Percentiles rank a stretch among this genome's conserved stretches.
phyloP scores from a whole-genome alignment of 345 rosid species.

The Salix koriyanagi region DNA sequence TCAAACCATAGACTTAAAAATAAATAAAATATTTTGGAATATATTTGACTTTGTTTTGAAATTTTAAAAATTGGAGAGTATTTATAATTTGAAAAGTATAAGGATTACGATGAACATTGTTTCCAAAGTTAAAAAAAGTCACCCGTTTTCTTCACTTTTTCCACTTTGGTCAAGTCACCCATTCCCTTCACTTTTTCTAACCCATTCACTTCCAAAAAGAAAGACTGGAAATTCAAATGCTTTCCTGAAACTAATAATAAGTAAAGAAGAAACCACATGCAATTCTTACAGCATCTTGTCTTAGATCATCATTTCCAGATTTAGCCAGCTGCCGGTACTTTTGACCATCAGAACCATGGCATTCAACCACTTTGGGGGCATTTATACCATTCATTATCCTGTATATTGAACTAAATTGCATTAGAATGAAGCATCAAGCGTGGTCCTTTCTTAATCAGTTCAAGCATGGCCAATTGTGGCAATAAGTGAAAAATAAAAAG shows the following conservation, averaged over 20 bases:
- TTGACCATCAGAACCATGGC: slow-evolving; percentile 86
- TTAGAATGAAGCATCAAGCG: background rate
- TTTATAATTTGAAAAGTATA: no score
- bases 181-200: no score
- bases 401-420: slow-evolving; percentile 23
- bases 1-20: no score
- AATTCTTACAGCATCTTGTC: slow-evolving; percentile 95
- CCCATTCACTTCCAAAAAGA: no score
- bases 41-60: no score
- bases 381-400: slow-evolving; percentile 95
- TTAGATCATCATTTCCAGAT: slow-evolving; percentile 95
- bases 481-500: slow-evolving; percentile 1
- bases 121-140: no score
- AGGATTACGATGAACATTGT: no score
- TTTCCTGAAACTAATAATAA: background rate
- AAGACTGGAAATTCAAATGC: background rate
- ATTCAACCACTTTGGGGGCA: slow-evolving; percentile 94
- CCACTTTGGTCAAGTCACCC: no score
- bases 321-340: slow-evolving; percentile 91
- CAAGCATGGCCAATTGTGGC: slow-evolving; percentile 7
- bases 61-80: no score
- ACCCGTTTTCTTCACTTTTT: no score
- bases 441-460: background rate
- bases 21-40: no score
- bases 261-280: background rate